Evolutionary conservation across 306 rosid genomes (phyloP).

Genomic region (Adenanthera pavonina): DNA sequence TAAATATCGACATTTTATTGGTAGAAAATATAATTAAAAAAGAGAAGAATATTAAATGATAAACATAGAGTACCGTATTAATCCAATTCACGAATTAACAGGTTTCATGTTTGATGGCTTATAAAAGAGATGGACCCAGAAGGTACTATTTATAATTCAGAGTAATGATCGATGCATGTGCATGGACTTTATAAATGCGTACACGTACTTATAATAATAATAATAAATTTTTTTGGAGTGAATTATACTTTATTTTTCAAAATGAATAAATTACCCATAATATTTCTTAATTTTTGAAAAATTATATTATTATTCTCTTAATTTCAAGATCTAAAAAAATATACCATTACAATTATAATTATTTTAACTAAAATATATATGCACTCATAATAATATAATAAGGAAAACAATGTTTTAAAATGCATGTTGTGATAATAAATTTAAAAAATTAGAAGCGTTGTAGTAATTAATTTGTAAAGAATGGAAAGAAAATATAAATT

Average conservation of each 20-base stretch:
- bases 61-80: not conserved
- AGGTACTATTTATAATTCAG: not conserved
- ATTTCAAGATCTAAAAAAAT: not conserved
- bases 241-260: not conserved
- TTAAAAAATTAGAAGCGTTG: too few relatives aligned
- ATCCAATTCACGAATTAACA: not conserved
- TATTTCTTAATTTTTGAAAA: not conserved
- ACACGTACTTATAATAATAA: conserved; percentile 40
- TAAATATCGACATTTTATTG: conserved; percentile 31
- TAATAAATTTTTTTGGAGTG: not conserved
- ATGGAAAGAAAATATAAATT: too few relatives aligned
- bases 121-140: conserved; percentile 19
- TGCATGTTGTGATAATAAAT: too few relatives aligned
- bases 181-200: conserved; percentile 46
- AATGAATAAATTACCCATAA: not conserved
- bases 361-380: not conserved
- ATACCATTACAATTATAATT: not conserved
- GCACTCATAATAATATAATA: too few relatives aligned
- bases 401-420: too few relatives aligned
- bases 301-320: not conserved
- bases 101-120: not conserved
- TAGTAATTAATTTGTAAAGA: too few relatives aligned
- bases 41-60: conserved; percentile 43
- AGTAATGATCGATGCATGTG: conserved; percentile 44
- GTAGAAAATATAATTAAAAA: conserved; percentile 33